Percentiles rank a stretch among this genome's conserved stretches.
Evolutionary conservation across 108 stramenopile genomes (phyloP).

Genomic region (Cyclotella atomus): DNA sequence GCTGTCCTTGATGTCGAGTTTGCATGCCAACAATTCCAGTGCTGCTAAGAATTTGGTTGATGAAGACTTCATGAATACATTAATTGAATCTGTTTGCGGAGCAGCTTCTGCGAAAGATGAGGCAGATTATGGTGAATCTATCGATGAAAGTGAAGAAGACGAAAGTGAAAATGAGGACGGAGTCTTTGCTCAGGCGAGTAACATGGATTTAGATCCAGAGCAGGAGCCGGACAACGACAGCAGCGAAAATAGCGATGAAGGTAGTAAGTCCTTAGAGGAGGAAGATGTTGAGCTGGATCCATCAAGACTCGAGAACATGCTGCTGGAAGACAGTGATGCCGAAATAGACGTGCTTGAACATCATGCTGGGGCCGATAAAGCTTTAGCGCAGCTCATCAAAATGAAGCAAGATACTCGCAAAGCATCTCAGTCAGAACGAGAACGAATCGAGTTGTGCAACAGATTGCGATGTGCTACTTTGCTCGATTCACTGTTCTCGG

Average conservation of each 20-base stretch:
- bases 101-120: constrained; percentile 7
- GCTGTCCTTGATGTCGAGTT: constrained; percentile 24
- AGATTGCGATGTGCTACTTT: constrained; percentile 77
- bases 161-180: constrained; percentile 53
- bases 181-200: constrained; percentile 1
- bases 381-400: constrained; percentile 82
- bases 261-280: constrained; percentile 25
- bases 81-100: constrained; percentile 72
- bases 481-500: constrained; percentile 62
- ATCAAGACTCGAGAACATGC: constrained; percentile 62
- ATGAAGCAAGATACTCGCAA: constrained; percentile 84
- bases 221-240: constrained; percentile 23
- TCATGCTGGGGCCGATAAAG: constrained; percentile 88
- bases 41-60: constrained; percentile 41
- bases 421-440: constrained; percentile 71
- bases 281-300: constrained; percentile 74
- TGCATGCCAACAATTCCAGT: neutral
- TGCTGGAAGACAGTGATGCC: constrained; percentile 82
- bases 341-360: constrained; percentile 76
- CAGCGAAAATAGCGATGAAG: constrained; percentile 14
- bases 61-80: constrained; percentile 51
- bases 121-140: constrained; percentile 29
- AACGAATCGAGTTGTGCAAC: constrained; percentile 69
- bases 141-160: constrained; percentile 26
- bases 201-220: constrained; percentile 48